Conservation (phyloP, 306 rosid genomes). For the Cercis canadensis region DNA sequence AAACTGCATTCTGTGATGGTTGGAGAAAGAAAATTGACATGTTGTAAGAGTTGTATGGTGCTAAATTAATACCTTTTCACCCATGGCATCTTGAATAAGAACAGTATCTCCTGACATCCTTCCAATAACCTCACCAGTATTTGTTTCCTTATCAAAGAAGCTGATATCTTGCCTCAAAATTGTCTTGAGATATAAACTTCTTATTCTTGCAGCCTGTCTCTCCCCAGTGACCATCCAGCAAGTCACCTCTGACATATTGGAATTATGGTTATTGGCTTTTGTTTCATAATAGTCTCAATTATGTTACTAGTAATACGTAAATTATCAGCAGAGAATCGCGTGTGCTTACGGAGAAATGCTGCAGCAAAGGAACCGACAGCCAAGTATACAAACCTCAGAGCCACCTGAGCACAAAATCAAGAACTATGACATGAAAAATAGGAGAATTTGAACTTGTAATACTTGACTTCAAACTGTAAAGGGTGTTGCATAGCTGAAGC, state of each 20-base stretch:
- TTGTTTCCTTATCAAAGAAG: constrained; percentile 89
- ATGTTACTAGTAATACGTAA: neutral
- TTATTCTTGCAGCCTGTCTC: constrained; percentile 87
- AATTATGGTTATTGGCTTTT: no score
- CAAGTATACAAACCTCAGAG: constrained; percentile 73
- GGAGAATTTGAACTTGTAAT: constrained; percentile 8
- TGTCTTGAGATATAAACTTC: constrained; percentile 85
- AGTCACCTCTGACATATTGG: constrained; percentile 80
- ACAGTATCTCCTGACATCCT: constrained; percentile 97
- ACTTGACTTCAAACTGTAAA: constrained; percentile 46
- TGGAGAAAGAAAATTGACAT: no score
- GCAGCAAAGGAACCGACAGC: constrained; percentile 62
- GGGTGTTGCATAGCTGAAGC: neutral
- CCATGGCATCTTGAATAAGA: constrained; percentile 97
- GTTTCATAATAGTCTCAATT: constrained; percentile 16
- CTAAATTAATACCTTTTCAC: constrained; percentile 74
- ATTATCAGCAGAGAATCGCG: constrained; percentile 3
- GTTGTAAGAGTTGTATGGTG: no score
- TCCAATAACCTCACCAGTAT: constrained; percentile 85
- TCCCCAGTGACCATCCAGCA: constrained; percentile 96
- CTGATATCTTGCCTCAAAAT: constrained; percentile 83
- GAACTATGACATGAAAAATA: neutral
- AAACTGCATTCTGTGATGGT: no score
- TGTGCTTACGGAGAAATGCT: constrained; percentile 79
- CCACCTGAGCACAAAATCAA: constrained; percentile 50